phyloP scores from a whole-genome alignment of 2,329 filamentous ascomycete genomes.

The Mariannaea elegans region DNA sequence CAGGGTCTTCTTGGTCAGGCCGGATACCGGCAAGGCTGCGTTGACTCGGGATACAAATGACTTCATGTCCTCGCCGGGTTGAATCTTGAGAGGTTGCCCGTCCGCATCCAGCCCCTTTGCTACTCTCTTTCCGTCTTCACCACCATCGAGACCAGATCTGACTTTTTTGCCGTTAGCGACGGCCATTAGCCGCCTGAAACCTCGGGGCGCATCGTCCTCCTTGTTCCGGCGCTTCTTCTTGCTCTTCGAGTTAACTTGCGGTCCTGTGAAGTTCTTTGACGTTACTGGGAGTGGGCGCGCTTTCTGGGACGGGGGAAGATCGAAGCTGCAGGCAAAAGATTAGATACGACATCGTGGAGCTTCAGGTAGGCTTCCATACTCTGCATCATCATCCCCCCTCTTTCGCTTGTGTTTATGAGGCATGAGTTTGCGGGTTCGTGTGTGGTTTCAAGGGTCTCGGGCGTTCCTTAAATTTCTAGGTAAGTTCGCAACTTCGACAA shows the following conservation, averaged over 20 bases:
- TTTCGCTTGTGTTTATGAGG: constrained; percentile 85
- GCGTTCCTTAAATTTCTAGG: too few relatives aligned
- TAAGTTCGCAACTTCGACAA: too few relatives aligned
- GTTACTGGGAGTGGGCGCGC: constrained; percentile 61
- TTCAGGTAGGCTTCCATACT: constrained; percentile 23
- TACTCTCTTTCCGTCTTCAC: constrained; percentile 47
- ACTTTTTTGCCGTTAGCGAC: constrained; percentile 68
- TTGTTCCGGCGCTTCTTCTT: constrained; percentile 57
- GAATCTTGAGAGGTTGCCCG: constrained; percentile 69
- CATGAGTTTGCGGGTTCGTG: constrained; percentile 59
- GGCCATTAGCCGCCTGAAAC: constrained; percentile 87
- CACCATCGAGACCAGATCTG: constrained; percentile 76
- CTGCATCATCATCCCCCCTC: constrained; percentile 62
- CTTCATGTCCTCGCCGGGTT: constrained; percentile 82
- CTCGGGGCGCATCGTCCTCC: constrained; percentile 85
- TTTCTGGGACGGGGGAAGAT: constrained; percentile 59
- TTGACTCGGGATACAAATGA: constrained; percentile 88
- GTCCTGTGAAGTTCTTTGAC: constrained; percentile 42
- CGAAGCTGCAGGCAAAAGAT: constrained; percentile 50
- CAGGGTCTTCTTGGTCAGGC: constrained; percentile 69
- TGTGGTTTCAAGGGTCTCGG: too few relatives aligned
- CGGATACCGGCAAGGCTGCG: constrained; percentile 79
- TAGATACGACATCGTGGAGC: constrained; percentile 19
- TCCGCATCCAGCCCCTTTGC: constrained; percentile 42
- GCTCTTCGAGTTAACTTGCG: constrained; percentile 39